These are phyloP conservation scores for Solanum pinnatisectum DNA, from an alignment of 257 asterid species.

Conservation along the genomic window DNA sequence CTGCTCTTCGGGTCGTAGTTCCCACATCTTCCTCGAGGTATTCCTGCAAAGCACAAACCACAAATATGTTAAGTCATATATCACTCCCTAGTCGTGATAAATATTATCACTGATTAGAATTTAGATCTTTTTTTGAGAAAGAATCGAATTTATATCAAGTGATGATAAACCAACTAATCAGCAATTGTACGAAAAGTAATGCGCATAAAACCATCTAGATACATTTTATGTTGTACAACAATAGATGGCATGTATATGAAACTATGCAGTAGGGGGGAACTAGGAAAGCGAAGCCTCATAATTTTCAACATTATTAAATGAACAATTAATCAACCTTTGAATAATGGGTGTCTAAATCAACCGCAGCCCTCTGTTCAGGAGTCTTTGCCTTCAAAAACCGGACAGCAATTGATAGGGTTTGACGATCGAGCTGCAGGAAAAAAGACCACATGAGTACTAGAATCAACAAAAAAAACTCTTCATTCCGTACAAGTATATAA, in stretches of 20 bases:
- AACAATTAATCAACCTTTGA: conserved; percentile 40
- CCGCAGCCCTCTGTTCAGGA: conserved; percentile 98
- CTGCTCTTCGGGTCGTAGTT: conserved; percentile 62
- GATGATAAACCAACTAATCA: not conserved
- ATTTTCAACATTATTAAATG: not conserved
- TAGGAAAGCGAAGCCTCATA: not conserved
- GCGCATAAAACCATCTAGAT: not conserved
- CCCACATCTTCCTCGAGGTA: conserved; percentile 87
- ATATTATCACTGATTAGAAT: not conserved
- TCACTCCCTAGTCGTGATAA: not conserved
- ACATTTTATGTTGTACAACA: not conserved
- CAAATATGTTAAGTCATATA: not conserved
- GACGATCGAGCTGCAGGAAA: conserved; percentile 55
- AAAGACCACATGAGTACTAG: not conserved
- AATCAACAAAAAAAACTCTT: not conserved
- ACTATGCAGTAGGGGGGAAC: not conserved
- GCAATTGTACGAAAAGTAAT: not conserved
- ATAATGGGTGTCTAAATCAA: conserved; percentile 95
- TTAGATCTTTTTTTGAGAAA: not conserved
- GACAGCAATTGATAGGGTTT: conserved; percentile 69
- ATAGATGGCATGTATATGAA: not conserved
- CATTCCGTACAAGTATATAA: not conserved
- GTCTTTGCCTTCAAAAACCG: conserved; percentile 90
- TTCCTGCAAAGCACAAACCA: conserved; percentile 36
- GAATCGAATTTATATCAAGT: not conserved